A percentile compares a stretch with the other conserved stretches of the same genome.
phyloP scores from a whole-genome alignment of 306 rosid species.

The Prunus padus region DNA sequence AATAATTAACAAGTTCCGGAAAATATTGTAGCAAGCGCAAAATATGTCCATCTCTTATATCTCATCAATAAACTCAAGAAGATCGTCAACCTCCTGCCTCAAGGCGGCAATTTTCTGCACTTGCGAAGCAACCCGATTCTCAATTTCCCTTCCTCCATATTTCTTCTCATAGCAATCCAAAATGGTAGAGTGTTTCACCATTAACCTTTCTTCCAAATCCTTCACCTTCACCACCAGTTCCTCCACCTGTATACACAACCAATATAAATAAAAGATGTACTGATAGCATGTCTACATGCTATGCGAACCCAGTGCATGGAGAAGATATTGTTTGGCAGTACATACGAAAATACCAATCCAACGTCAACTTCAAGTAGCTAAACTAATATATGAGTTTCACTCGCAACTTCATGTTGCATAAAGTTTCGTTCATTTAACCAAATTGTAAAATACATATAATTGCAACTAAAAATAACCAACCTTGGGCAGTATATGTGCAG shows the following conservation, averaged over 20 bases:
- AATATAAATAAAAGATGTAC: neutral
- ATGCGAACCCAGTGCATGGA: neutral
- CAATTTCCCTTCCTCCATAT: conserved; percentile 80
- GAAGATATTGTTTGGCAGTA: neutral
- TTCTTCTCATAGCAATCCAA: conserved; percentile 96
- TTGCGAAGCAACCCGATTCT: conserved; percentile 71
- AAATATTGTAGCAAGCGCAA: neutral
- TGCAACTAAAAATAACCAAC: conserved; percentile 32
- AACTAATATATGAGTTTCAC: neutral
- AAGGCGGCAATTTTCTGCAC: conserved; percentile 71
- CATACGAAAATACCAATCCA: neutral
- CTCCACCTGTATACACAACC: conserved; percentile 65
- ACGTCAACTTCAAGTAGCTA: neutral
- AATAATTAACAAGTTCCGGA: neutral
- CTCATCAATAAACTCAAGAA: conserved; percentile 75
- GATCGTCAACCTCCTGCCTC: conserved; percentile 83
- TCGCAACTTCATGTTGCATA: neutral
- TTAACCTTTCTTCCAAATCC: conserved; percentile 78
- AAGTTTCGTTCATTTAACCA: neutral
- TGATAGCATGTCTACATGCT: neutral
- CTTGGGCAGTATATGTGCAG: conserved; percentile 77
- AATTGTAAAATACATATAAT: neutral
- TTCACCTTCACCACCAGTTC: conserved; percentile 78
- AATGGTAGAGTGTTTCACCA: conserved; percentile 72
- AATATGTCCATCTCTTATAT: conserved; percentile 24